Evolutionary conservation across 1,139 yeast species (phyloP).

Genomic region (Yamadazyma oceani): DNA sequence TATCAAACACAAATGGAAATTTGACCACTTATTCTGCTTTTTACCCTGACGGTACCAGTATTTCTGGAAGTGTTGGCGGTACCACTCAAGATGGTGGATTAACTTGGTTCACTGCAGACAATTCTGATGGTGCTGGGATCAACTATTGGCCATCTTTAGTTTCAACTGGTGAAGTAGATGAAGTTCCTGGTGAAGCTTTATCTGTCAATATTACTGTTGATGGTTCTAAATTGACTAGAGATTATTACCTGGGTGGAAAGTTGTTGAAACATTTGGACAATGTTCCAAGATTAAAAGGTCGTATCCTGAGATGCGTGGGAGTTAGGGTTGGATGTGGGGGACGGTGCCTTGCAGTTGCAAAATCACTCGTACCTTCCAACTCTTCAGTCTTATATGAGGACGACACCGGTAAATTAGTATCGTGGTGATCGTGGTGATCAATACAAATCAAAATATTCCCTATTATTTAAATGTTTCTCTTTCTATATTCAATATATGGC

Average conservation of each 20-base stretch:
- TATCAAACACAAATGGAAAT: not conserved
- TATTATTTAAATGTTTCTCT: not conserved
- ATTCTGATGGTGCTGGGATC: not conserved
- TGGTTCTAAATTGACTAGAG: not conserved
- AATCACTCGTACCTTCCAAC: not conserved
- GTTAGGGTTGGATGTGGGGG: not conserved
- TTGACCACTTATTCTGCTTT: not conserved
- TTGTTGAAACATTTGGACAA: not conserved
- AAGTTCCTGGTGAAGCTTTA: not conserved
- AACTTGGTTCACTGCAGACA: not conserved
- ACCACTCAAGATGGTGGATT: not conserved
- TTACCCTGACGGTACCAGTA: not conserved
- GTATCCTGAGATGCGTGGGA: not conserved
- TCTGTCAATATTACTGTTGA: not conserved
- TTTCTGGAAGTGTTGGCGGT: not conserved
- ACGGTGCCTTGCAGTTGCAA: not conserved
- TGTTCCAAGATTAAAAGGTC: not conserved
- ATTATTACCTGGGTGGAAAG: not conserved
- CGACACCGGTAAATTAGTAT: not conserved
- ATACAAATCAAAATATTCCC: not conserved
- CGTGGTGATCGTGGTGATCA: not conserved
- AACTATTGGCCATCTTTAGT: not conserved
- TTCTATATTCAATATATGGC: not conserved
- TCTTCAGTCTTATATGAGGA: not conserved
- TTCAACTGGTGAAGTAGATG: not conserved